phyloP scores from a whole-genome alignment of 805 yeast genomes.

The Suhomyces pyralidae region DNA sequence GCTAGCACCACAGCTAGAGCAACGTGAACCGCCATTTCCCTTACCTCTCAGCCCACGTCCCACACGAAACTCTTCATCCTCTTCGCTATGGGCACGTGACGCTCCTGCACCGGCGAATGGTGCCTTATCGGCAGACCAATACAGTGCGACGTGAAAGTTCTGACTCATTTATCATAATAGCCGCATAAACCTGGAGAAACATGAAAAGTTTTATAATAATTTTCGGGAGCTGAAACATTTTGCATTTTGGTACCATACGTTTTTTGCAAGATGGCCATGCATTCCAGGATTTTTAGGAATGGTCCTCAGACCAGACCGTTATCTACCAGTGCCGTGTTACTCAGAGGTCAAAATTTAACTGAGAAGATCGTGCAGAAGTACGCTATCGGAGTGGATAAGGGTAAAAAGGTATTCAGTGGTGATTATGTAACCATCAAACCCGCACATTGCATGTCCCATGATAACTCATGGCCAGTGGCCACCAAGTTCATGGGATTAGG shows the following conservation, averaged over 20 bases:
- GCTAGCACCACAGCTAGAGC: conserved; percentile 35
- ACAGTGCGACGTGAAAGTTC: conserved; percentile 3
- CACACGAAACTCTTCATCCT: background rate
- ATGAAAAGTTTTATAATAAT: background rate
- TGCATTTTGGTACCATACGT: background rate
- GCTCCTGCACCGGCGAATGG: background rate
- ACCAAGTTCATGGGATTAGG: conserved; percentile 94
- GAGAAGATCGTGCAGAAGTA: conserved; percentile 94
- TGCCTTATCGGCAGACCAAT: conserved; percentile 2
- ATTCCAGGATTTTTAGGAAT: background rate
- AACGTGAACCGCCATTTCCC: background rate
- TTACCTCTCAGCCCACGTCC: background rate
- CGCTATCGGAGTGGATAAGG: conserved; percentile 80
- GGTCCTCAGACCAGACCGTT: conserved; percentile 4
- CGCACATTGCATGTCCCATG: conserved; percentile 98
- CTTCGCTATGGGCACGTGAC: background rate
- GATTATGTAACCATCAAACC: conserved; percentile 95
- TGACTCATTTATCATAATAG: conserved; percentile 5
- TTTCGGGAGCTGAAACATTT: background rate
- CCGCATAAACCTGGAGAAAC: conserved; percentile 5
- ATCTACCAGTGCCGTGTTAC: conserved; percentile 3
- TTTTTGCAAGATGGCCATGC: background rate
- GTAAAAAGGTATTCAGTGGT: conserved; percentile 77
- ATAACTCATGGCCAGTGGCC: conserved; percentile 99
- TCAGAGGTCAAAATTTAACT: conserved; percentile 75